These are phyloP conservation scores for Ophiostoma montium DNA, from an alignment of 2,329 filamentous ascomycete genomes.

Conservation along the genomic window DNA sequence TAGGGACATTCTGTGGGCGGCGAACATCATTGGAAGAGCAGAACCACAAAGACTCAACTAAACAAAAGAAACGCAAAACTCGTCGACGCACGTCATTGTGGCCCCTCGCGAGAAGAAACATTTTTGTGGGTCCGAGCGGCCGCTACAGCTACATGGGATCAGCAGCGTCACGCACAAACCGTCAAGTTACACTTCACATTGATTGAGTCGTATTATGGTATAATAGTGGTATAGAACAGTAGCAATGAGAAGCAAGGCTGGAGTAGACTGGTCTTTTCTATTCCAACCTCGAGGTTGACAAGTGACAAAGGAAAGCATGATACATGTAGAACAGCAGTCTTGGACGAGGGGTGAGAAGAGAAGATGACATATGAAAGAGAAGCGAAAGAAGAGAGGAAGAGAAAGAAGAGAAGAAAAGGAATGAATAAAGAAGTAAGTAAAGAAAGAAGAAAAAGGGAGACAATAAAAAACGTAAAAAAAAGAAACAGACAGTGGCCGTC, in stretches of 20 bases:
- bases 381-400: no score
- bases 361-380: no score
- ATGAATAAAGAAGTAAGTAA: not conserved
- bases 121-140: conserved; percentile 4
- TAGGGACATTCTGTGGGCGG: conserved; percentile 19
- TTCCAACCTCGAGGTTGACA: not conserved
- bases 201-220: not conserved
- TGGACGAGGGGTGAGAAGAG: not conserved
- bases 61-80: not conserved
- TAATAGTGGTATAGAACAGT: no score
- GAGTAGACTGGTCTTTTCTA: not conserved
- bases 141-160: no score
- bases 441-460: not conserved
- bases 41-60: not conserved
- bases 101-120: not conserved
- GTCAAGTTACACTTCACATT: not conserved
- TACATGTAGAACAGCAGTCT: not conserved
- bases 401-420: not conserved
- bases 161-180: conserved; percentile 1
- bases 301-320: no score
- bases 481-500: not conserved
- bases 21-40: not conserved
- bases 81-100: not conserved
- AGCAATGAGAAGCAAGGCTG: no score
- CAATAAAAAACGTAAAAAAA: not conserved